These are phyloP conservation scores for Sclerotinia borealis DNA, from an alignment of 2,329 filamentous ascomycete species.

Conservation along the genomic window DNA sequence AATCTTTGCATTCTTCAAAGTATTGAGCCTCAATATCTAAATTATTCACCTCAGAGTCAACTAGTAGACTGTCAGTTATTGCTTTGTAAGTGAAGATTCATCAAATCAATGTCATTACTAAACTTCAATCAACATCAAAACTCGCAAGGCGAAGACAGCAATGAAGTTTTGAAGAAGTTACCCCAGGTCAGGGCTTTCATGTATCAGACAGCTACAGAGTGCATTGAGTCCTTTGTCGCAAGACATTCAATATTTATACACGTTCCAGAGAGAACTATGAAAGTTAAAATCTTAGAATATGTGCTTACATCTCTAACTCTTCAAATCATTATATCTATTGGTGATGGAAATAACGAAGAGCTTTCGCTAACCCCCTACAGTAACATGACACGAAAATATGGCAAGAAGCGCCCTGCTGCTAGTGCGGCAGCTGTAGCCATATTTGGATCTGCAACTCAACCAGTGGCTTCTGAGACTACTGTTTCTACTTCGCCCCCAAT, in stretches of 20 bases:
- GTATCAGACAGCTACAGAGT: neutral
- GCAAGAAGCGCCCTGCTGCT: constrained; percentile 14
- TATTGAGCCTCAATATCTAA: neutral
- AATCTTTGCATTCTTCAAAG: neutral
- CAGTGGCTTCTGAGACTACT: neutral
- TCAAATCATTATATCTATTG: neutral
- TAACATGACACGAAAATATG: constrained; percentile 16
- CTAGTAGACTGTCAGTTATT: neutral
- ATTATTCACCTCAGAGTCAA: neutral
- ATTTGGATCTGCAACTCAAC: constrained; percentile 10
- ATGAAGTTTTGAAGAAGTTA: neutral
- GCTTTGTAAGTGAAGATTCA: neutral
- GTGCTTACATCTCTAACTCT: neutral
- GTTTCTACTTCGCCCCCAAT: neutral
- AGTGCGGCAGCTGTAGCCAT: constrained; percentile 14
- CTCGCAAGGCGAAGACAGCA: neutral
- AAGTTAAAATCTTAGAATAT: neutral
- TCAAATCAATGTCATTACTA: neutral
- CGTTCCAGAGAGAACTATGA: neutral
- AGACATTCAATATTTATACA: neutral
- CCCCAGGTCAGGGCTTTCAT: neutral
- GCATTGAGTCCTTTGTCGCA: neutral
- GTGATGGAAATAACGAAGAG: neutral
- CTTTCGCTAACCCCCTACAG: neutral
- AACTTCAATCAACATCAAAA: neutral